A percentile compares a stretch with the other conserved stretches of the same genome.
Conservation (phyloP, 2,329 filamentous ascomycete species). For the Alternaria triticimaculans region DNA sequence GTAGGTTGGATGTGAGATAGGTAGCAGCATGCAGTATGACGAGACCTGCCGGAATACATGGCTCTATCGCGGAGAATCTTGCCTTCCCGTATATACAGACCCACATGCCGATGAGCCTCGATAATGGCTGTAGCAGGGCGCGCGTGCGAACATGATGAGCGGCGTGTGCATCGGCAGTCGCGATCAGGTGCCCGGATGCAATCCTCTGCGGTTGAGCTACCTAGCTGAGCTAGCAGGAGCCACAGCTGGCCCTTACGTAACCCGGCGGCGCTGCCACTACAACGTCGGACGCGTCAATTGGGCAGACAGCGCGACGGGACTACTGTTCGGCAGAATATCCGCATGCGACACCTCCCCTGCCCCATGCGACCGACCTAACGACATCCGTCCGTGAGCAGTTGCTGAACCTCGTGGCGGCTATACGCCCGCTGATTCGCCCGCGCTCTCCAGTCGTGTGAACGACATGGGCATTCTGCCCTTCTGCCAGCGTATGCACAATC, state of each 20-base stretch:
- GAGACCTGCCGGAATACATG: background rate
- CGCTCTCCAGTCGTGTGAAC: slow-evolving; percentile 27
- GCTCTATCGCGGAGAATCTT: slow-evolving; percentile 4
- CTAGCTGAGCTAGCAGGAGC: slow-evolving; percentile 13
- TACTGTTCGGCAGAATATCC: slow-evolving; percentile 25
- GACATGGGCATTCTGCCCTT: slow-evolving; percentile 35
- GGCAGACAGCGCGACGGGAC: slow-evolving; percentile 5
- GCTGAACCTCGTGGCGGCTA: slow-evolving; percentile 25
- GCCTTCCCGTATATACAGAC: background rate
- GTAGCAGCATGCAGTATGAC: slow-evolving; percentile 14
- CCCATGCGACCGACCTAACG: slow-evolving; percentile 15
- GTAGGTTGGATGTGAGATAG: background rate
- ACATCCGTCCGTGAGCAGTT: slow-evolving; percentile 14
- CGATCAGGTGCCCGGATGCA: slow-evolving; percentile 9
- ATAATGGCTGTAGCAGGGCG: background rate
- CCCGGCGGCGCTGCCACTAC: slow-evolving; percentile 1
- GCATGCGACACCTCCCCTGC: slow-evolving; percentile 14
- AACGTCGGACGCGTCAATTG: slow-evolving; percentile 16
- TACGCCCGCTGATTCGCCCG: slow-evolving; percentile 34
- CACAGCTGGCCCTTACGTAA: slow-evolving; percentile 18
- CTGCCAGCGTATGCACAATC: slow-evolving; percentile 41
- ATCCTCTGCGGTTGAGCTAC: slow-evolving; percentile 15
- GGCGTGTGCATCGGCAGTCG: slow-evolving; percentile 2
- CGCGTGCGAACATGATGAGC: slow-evolving; percentile 1
- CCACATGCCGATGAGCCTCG: slow-evolving; percentile 7